Evolutionary conservation across 2,329 filamentous ascomycete genomes (phyloP), one percentile per base, ranked within the genome.

Genomic region (Cercospora citrullina): DNA sequence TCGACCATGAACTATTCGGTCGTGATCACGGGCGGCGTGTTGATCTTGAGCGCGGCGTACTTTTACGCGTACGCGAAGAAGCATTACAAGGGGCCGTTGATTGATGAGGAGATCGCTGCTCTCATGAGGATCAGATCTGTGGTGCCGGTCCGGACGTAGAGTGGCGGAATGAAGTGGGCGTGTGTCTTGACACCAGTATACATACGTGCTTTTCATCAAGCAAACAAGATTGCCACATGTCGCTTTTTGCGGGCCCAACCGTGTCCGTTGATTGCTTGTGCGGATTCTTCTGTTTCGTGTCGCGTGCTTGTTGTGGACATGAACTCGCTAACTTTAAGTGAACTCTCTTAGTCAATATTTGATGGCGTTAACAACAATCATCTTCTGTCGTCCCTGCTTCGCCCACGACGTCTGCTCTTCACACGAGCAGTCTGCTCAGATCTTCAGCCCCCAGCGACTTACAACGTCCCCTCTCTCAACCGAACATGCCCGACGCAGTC

Each of bases 1-100:
- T 71, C 71, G 14, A 77, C 76, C 10, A 75, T 86, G 83, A 83
- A 85, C 79, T 80, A 80, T 67, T 75, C 74, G 12, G 75, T 78
- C 21, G 78, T 80, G 7, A 76, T 81, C 5, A 79, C 79, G 7
- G 77, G 77, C n/a, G 79, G 78, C 4, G 76, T 79, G 7, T 74
- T 80, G 68, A 75, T 80, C 21, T 68, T 81, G 66, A 77, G 77
- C 58, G 74, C 72, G 4, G 66, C 79, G 5, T 80, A 76, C 75
- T 82, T 80, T 60, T 77, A 74, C 60, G 66, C 79, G 6, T 71
- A 76, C 55, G 79, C 75, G 3, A 78, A 74, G 71, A 76, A 77
- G 62, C 73, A 74, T 33, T 81, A 81, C 68, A 74, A 75, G 36
- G 80, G 80, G 8, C 80, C 80, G 14, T 70, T 79, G 36, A 75